These are phyloP conservation scores for Vitis rupestris DNA, from an alignment of 164 flowering plant species.

Conservation along the genomic window DNA sequence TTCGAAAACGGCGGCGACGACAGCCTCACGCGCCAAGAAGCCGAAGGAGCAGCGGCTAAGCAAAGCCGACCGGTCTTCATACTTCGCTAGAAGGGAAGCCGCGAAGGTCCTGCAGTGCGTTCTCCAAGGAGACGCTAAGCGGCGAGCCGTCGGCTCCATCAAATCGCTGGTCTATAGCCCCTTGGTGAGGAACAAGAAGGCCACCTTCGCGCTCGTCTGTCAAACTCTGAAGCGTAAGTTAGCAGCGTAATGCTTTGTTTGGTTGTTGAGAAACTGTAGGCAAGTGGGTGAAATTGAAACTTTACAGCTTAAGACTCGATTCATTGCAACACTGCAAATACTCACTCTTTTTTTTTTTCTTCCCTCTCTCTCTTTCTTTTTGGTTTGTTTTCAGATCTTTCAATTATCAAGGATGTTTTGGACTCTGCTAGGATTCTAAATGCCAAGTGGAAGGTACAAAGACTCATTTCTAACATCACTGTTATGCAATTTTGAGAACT, in stretches of 20 bases:
- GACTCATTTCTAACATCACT: not conserved
- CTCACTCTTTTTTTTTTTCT: not conserved
- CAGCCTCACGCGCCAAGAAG: not conserved
- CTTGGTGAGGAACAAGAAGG: slow-evolving; percentile 76
- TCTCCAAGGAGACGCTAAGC: slow-evolving; percentile 75
- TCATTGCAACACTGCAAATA: no score
- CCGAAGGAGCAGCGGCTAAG: slow-evolving; percentile 3
- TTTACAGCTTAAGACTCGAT: no score
- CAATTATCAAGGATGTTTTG: slow-evolving; percentile 63
- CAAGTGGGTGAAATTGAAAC: no score
- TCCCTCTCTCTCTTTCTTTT: not conserved
- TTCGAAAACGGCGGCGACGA: not conserved
- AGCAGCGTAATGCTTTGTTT: no score
- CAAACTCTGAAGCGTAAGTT: slow-evolving; percentile 83
- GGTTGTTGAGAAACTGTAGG: no score
- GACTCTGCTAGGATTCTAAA: slow-evolving; percentile 48
- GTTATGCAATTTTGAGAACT: no score
- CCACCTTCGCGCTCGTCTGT: slow-evolving; percentile 80
- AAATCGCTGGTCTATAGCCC: slow-evolving; percentile 85
- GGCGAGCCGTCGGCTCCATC: slow-evolving; percentile 76
- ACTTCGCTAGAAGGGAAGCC: slow-evolving; percentile 88
- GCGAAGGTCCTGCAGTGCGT: slow-evolving; percentile 70
- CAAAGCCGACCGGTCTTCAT: slow-evolving; percentile 65
- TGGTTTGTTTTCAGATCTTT: slow-evolving; percentile 48
- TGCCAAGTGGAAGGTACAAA: slow-evolving; percentile 79